Evolutionary conservation across 164 flowering plant species (phyloP).

Genomic region (Annona squamosa): DNA sequence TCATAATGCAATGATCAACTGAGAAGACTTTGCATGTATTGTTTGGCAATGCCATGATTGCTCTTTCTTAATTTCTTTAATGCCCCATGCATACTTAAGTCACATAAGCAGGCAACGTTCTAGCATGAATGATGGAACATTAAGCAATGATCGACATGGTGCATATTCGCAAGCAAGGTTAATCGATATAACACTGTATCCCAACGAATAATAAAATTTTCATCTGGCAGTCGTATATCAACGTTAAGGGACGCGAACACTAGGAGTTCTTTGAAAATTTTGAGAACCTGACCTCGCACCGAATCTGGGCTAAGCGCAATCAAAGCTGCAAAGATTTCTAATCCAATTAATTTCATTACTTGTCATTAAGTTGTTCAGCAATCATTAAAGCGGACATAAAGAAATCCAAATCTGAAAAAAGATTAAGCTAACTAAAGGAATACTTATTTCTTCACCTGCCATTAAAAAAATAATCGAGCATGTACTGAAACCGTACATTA

Average conservation of each 20-base stretch:
- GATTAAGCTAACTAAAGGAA: background rate
- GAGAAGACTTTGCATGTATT: background rate
- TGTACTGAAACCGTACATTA: background rate
- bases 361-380: background rate
- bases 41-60: background rate
- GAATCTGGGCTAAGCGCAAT: background rate
- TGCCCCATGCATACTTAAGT: background rate
- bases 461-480: background rate
- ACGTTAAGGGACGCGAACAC: background rate
- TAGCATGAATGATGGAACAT: background rate
- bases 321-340: background rate
- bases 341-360: background rate
- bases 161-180: background rate
- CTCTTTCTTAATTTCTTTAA: background rate
- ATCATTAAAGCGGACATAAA: background rate
- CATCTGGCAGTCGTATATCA: background rate
- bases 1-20: background rate
- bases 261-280: background rate
- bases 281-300: background rate
- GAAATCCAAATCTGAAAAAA: background rate
- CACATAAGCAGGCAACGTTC: background rate
- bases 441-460: background rate
- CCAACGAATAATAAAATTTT: background rate
- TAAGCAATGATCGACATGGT: background rate
- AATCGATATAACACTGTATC: background rate